phyloP scores from a whole-genome alignment of 768 basidiomycete species.

The Lyophyllum decastes region DNA sequence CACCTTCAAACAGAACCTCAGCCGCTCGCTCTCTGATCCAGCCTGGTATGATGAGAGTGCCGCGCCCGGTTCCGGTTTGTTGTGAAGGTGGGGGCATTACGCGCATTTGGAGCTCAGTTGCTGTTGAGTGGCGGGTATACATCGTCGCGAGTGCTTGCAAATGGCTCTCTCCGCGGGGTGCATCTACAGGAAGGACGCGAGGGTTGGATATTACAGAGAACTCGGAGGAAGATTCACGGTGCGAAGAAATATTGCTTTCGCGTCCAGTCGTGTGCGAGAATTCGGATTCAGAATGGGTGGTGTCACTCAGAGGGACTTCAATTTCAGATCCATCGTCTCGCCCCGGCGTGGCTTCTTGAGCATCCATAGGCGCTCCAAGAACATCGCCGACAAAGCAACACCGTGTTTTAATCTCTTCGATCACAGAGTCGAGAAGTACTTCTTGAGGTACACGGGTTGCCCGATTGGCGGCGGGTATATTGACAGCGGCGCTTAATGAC shows the following conservation, averaged over 20 bases:
- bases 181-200: slow-evolving; percentile 31
- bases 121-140: slow-evolving; percentile 77
- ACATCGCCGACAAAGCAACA: slow-evolving; percentile 83
- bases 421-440: slow-evolving; percentile 74
- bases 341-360: slow-evolving; percentile 31
- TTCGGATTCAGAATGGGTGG: slow-evolving; percentile 67
- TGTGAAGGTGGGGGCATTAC: slow-evolving; percentile 69
- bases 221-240: slow-evolving; percentile 52
- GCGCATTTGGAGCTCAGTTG: slow-evolving; percentile 69
- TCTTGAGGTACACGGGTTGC: slow-evolving; percentile 74
- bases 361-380: slow-evolving; percentile 41
- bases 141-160: slow-evolving; percentile 68
- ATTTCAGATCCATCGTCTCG: slow-evolving; percentile 38
- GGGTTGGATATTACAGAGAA: slow-evolving; percentile 56
- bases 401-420: slow-evolving; percentile 90
- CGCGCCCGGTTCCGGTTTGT: slow-evolving; percentile 70
- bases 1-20: slow-evolving; percentile 88
- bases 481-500: slow-evolving; percentile 64
- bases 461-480: slow-evolving; percentile 62
- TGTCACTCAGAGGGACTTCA: slow-evolving; percentile 50
- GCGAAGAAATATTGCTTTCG: slow-evolving; percentile 51
- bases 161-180: slow-evolving; percentile 46
- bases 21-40: slow-evolving; percentile 94
- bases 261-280: slow-evolving; percentile 55
- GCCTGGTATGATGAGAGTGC: slow-evolving; percentile 84